Conservation (phyloP, 768 basidiomycete species). For the Kockovaella imperatae region DNA sequence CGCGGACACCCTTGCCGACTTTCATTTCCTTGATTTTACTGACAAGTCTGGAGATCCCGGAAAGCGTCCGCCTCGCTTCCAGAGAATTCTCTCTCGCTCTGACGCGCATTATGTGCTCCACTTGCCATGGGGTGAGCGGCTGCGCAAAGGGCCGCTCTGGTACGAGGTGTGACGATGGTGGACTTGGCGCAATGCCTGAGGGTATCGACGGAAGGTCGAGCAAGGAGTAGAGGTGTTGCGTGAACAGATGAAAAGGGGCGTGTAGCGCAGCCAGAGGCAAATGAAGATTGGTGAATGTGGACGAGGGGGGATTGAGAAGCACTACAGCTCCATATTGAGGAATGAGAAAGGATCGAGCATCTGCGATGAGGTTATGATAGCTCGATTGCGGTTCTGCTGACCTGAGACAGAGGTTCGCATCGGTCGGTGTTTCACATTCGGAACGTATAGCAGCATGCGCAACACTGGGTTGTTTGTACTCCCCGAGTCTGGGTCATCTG, state of each 20-base stretch:
- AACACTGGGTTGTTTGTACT: constrained; percentile 88
- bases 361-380: constrained; percentile 18
- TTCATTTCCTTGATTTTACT: constrained; percentile 87
- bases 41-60: constrained; percentile 75
- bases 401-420: constrained; percentile 57
- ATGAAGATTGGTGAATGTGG: constrained; percentile 7
- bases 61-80: constrained; percentile 64
- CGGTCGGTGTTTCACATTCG: constrained; percentile 61
- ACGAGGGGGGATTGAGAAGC: constrained; percentile 56
- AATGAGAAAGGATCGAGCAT: constrained; percentile 61
- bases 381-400: constrained; percentile 20
- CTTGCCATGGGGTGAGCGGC: constrained; percentile 63
- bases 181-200: constrained; percentile 44
- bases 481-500: constrained; percentile 62
- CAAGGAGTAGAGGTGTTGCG: constrained; percentile 64
- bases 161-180: constrained; percentile 16
- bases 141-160: constrained; percentile 11
- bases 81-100: constrained; percentile 63
- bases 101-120: constrained; percentile 66
- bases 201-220: constrained; percentile 69
- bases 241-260: constrained; percentile 46
- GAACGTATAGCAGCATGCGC: constrained; percentile 84
- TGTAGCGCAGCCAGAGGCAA: constrained; percentile 13
- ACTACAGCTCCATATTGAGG: constrained; percentile 92
- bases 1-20: constrained; percentile 66